Conservation (phyloP, 75 land plant species). For the Cryptomeria japonica region DNA sequence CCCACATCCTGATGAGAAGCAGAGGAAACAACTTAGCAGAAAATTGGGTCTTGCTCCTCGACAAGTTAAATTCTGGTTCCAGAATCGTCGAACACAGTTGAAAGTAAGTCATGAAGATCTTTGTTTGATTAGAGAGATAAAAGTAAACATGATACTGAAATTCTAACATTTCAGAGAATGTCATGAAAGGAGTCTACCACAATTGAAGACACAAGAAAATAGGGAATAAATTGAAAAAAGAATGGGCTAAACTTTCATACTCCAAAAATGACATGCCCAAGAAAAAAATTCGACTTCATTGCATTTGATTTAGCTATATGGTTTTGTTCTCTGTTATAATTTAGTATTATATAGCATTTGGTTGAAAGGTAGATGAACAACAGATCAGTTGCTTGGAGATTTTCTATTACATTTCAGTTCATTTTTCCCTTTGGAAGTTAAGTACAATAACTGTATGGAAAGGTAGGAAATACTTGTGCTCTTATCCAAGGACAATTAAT, state of each 20-base stretch:
- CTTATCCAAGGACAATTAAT: too few species aligned
- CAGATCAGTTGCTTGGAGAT: too few species aligned
- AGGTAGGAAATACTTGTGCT: too few species aligned
- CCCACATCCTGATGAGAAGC: constrained; percentile 93
- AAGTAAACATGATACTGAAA: not conserved
- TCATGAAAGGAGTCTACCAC: not conserved
- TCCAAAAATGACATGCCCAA: not conserved
- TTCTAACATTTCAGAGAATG: not conserved
- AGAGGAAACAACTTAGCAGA: constrained; percentile 79
- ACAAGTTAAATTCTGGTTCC: constrained; percentile 93
- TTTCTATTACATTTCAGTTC: too few species aligned
- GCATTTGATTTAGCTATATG: too few species aligned
- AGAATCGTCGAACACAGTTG: constrained; percentile 83
- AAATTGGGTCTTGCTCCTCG: constrained; percentile 67
- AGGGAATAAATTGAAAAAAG: not conserved
- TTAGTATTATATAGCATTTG: too few species aligned
- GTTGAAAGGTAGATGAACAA: too few species aligned
- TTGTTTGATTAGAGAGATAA: not conserved
- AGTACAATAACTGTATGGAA: too few species aligned
- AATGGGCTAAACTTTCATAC: not conserved
- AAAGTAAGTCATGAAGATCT: constrained; percentile 40
- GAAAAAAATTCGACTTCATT: too few species aligned
- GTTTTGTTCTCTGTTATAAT: too few species aligned
- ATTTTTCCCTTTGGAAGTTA: too few species aligned
- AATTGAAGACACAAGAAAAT: too few species aligned